Base-by-base conservation (phyloP, 148 eudicot genomes). In the Spergularia bocconei region DNA sequence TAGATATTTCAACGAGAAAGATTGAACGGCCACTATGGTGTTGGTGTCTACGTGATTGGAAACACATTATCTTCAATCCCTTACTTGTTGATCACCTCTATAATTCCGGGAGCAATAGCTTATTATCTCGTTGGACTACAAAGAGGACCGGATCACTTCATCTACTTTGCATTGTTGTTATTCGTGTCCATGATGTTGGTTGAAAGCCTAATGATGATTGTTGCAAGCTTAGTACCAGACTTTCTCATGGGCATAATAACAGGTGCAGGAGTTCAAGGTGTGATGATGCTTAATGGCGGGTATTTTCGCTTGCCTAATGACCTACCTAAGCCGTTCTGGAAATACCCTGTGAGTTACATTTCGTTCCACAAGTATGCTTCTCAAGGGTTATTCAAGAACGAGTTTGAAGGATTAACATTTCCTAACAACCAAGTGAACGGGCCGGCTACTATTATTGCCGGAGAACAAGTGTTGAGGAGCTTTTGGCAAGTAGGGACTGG, bases 201-300 rank as follows among this genome's bases (percentile, higher is more conserved):
- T 2, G 91, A 88, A 75, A 88, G 91, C 83, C 80, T 85, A 48
- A 88, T 88, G 91, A 88, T 88, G 91, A 85, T 80, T 9, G 88
- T 88, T 0, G 84, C 91, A 1, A 86, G 87, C 69, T 2, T 84
- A 1, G 91, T 88, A 10, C 91, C 91, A 0, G 84, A 86, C 65
- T 88, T 82, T 36, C 88, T 86, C 4, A 86, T 88, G 91, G 91
- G 91, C 0, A 86, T 88, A 63, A 86, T 88, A 11, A 86, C 91
- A 0, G 87, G 88, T 0, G 91, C 91, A 0, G 87, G 87, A 41
- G 82, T 88, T 6, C 91, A 88, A 77, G 86, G 91, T 1, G 79
- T 86, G 39, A 88, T 88, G 91, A 82, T 88, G 83, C 58, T 88
- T 12, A 82, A 79, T 1, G 91, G 91, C 0, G 91, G 91, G 14